Percentiles rank a stretch among this genome's conserved stretches.
phyloP scores from a whole-genome alignment of 176 grass and related monocot species.

The Juncus effusus region DNA sequence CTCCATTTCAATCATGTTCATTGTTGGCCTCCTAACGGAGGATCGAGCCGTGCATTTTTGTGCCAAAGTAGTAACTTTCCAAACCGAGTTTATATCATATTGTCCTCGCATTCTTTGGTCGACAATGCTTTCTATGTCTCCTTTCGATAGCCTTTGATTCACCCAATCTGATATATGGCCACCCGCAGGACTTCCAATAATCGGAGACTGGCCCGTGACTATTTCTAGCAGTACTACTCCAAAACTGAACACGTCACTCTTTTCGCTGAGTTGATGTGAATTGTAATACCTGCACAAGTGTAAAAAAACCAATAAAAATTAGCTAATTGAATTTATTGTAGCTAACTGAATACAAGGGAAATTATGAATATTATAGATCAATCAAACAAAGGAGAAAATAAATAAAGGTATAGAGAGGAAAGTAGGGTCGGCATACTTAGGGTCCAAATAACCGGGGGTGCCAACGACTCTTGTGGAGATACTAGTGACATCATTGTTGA shows the following conservation, averaged over 20 bases:
- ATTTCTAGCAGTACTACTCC: constrained; percentile 46
- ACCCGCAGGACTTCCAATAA: constrained; percentile 4
- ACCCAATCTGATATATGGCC: constrained; percentile 36
- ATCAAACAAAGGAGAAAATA: neutral
- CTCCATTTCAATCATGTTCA: constrained; percentile 34
- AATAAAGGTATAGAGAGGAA: neutral
- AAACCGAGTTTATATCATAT: constrained; percentile 49
- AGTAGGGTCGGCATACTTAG: constrained; percentile 30
- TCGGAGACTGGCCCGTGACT: constrained; percentile 34
- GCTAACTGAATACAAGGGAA: neutral
- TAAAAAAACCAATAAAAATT: neutral
- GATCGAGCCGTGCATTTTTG: constrained; percentile 22
- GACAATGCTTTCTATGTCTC: constrained; percentile 42
- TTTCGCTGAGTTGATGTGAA: constrained; percentile 36
- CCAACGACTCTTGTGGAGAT: constrained; percentile 31
- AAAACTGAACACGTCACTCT: constrained; percentile 52
- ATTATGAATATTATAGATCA: constrained; percentile 5
- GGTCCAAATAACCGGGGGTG: constrained; percentile 46
- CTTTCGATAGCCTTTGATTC: constrained; percentile 26
- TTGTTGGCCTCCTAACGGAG: constrained; percentile 29
- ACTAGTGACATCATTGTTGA: constrained; percentile 29
- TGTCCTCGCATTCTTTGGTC: constrained; percentile 38
- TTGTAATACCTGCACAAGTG: constrained; percentile 33
- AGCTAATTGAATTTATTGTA: neutral
- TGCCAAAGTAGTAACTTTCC: constrained; percentile 44